Evolutionary conservation across 2,329 filamentous ascomycete species (phyloP), one percentile per base, ranked within the genome.

Genomic region (Cladophialophora exuberans): DNA sequence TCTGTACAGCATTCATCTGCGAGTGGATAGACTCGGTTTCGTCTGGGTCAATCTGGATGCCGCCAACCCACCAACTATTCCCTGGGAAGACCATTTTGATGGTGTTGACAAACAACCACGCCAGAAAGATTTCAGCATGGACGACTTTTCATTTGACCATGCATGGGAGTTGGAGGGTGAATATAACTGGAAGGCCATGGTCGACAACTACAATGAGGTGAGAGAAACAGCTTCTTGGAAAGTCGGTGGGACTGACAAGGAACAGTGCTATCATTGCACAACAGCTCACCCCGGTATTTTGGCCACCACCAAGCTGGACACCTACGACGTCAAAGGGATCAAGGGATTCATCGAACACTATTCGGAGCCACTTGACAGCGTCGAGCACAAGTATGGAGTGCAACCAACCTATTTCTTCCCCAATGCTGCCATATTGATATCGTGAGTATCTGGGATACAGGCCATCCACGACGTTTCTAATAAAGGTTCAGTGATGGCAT

Each of bases 181-280:
- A 26, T 82, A 78, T 65, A 84, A 84, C 71, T 84, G 82, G 82
- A 84, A 84, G 70, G 78, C 80, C 20, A 67, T 83, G 26, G 77
- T 78, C 11, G 83, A 86, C 65, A 85, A 86, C 71, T 86, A 84
- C 73, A 86, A 86, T 66, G 83, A 70, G 60, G 48, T 51, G 22
- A 18, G 3, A 15, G 3, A 25, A n/a, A 4, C 2, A 3, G n/a
- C 36, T 10, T 7, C 2, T 3, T 22, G 2, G 26, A 33, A 11
- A 15, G 6, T 3, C 10, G 10, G 13, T 18, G 28, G 20, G 11
- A 31, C 26, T 39, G 33, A 53, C 26, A 10, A n/a, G 22, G 4
- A 5, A 31, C 43, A 56, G 55, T 57, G 55, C 30, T 57, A 57
- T 36, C 55, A 57, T 26, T 60, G 55, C 38, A 41, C 55, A 13